Evolutionary conservation across 2,329 filamentous ascomycete species (phyloP), one percentile per base, ranked within the genome.

Genomic region (Cercospora nicotianae): DNA sequence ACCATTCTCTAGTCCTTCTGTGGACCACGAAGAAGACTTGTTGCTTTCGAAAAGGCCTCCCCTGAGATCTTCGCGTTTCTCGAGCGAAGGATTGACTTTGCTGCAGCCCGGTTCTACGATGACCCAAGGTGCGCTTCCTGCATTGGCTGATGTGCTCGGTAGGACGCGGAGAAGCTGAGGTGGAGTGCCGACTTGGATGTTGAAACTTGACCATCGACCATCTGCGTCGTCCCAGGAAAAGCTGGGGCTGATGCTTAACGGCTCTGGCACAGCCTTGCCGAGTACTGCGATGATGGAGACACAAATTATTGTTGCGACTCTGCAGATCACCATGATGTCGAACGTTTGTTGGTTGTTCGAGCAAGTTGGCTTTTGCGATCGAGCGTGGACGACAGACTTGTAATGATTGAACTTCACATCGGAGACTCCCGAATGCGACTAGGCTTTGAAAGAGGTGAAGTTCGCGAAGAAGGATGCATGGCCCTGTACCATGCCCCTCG

Each of bases 161-260:
- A 75, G 60, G 7, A 76, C 61, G 42, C 72, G 70, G 3, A 75
- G 66, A 16, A 64, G 26, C 48, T 68, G 68, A 26, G 64, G 60
- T 9, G 73, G 73, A 16, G 71, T 75, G 39, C 75, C 75, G 42
- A 74, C 70, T 16, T 63, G 53, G 18, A 76, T 59, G n/a, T 55
- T 39, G 63, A 75, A 75, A 10, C 68, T 74, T 13, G 68, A 71
- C 73, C 74, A 75, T 7, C 53, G 63, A 8, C 74, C 74, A 67
- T 75, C 73, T 36, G 72, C 65, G 10, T 72, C 73, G 48, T 70
- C 70, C 66, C 68, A 71, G 65, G 57, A 63, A 23, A 53, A 53
- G 48, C 48, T 53, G 20, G 48, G 48, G 12, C 20, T 53, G 20
- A 53, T 26, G 20, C 48, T 53, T 5, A 53, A 26, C 13, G 20